Base-by-base conservation (phyloP, 768 basidiomycete species). In the Chiua virens region DNA sequence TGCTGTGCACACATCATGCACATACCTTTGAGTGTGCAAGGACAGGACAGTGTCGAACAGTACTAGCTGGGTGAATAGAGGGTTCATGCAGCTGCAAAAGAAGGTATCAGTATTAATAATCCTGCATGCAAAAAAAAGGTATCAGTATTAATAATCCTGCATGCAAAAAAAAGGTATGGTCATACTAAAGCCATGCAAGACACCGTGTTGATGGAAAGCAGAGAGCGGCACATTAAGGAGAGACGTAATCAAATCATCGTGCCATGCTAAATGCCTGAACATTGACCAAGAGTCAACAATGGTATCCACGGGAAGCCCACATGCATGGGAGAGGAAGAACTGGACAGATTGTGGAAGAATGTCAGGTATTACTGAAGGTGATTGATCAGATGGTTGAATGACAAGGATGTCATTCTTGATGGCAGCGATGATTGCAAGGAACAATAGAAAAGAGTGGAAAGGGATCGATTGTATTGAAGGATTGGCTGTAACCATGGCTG, bases 371-470 rank as follows among this genome's bases (percentile, higher is more conserved):
- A 4, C 11, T 8, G 14, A 11, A 11, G 15, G 28, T 1, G 15
- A 22, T 1, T n/a, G 42, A 4, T 45, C 5, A 2, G 52, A 44
- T 0, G 38, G 47, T 18, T 53, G 52, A 3, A 49, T n/a, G 5
- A 53, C 32, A 13, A 49, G 30, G 4, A 53, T 49, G 18, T 54
- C 35, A 7, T 50, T 21, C 13, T 54, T 54, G 38, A 49, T 6
- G 11, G 38, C 10, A 7, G 23, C 8, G 7, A 22, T 13, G 3
- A 0, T 45, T 5, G 44, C 43, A 18, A 50, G n/a, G n/a, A 54
- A 50, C 2, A 50, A 2, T 1, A 54, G 22, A 22, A 54, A 14
- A 2, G 1, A 1, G 7, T 45, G 2, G 1, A 53, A 35, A 21
- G 52, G 9, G 3, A 53, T 30, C 0, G 43, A 27, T 10, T 40